phyloP scores from a whole-genome alignment of 768 basidiomycete genomes.

The Boletales sp. region DNA sequence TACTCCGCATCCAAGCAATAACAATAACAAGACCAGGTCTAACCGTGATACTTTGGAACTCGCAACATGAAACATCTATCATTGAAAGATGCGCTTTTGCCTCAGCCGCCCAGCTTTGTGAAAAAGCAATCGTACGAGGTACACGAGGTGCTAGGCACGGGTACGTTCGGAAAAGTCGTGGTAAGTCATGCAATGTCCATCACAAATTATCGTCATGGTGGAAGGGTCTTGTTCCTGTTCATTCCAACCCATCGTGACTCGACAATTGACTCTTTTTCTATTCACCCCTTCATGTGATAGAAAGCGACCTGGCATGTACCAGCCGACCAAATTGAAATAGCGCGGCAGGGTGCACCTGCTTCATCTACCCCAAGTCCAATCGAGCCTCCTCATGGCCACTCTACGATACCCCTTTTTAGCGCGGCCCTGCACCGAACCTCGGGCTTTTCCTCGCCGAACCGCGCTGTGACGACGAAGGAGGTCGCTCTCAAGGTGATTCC shows the following conservation, averaged over 20 bases:
- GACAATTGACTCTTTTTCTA: not conserved
- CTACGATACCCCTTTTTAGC: slow-evolving; percentile 29
- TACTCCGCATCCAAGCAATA: not conserved
- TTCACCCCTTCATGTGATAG: slow-evolving; percentile 31
- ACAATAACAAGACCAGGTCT: not conserved
- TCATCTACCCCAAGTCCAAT: slow-evolving; percentile 22
- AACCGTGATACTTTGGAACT: not conserved
- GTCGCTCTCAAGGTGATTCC: slow-evolving; percentile 89
- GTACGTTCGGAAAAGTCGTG: slow-evolving; percentile 90
- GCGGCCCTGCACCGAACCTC: slow-evolving; percentile 20
- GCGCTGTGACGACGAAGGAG: slow-evolving; percentile 51
- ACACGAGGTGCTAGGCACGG: slow-evolving; percentile 70
- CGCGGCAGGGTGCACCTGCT: slow-evolving; percentile 56
- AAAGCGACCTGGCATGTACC: slow-evolving; percentile 78
- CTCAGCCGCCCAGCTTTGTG: slow-evolving; percentile 79
- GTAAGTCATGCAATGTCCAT: slow-evolving; percentile 38
- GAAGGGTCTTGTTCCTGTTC: not conserved
- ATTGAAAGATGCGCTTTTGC: slow-evolving; percentile 58
- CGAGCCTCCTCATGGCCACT: slow-evolving; percentile 18
- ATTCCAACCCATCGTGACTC: not conserved
- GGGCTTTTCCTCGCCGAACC: slow-evolving; percentile 22
- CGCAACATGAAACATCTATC: slow-evolving; percentile 33
- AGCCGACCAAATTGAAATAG: slow-evolving; percentile 49
- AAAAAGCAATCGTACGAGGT: slow-evolving; percentile 85
- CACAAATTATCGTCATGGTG: not conserved